Evolutionary conservation across 257 asterid species (phyloP).

Genomic region (Ligustrum vulgare): DNA sequence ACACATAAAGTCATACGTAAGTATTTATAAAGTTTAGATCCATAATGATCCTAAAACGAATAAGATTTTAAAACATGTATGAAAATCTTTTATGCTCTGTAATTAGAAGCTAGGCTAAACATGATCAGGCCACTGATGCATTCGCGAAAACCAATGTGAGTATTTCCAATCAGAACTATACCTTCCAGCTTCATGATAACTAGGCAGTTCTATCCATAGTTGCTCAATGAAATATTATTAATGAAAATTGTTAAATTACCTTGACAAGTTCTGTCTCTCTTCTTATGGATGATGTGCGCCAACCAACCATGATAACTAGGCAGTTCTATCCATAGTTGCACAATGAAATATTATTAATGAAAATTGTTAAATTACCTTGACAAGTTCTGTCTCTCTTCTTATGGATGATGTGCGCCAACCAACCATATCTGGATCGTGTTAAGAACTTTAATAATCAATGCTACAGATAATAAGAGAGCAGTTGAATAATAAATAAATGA

Average conservation of each 20-base stretch:
- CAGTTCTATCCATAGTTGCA: not conserved
- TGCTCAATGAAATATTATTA: not conserved
- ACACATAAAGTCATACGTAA: not conserved
- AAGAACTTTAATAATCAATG: slow-evolving; percentile 37
- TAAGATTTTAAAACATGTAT: not conserved
- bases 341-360: not conserved
- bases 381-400: slow-evolving; percentile 83
- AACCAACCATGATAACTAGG: slow-evolving; percentile 64
- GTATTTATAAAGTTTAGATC: not conserved
- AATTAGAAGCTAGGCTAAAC: not conserved
- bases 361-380: slow-evolving; percentile 46
- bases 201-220: not conserved
- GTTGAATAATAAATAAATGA: slow-evolving; percentile 1
- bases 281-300: slow-evolving; percentile 94
- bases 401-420: slow-evolving; percentile 98
- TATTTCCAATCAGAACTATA: not conserved
- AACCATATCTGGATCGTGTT: slow-evolving; percentile 73
- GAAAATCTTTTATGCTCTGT: not conserved
- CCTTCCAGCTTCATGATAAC: not conserved
- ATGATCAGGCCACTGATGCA: not conserved
- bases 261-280: slow-evolving; percentile 78
- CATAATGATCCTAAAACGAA: not conserved
- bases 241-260: slow-evolving; percentile 40
- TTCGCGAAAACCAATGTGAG: not conserved
- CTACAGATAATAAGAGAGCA: slow-evolving; percentile 24